Base-by-base conservation (phyloP, 345 rosid genomes). In the Erysimum cheiranthoides region DNA sequence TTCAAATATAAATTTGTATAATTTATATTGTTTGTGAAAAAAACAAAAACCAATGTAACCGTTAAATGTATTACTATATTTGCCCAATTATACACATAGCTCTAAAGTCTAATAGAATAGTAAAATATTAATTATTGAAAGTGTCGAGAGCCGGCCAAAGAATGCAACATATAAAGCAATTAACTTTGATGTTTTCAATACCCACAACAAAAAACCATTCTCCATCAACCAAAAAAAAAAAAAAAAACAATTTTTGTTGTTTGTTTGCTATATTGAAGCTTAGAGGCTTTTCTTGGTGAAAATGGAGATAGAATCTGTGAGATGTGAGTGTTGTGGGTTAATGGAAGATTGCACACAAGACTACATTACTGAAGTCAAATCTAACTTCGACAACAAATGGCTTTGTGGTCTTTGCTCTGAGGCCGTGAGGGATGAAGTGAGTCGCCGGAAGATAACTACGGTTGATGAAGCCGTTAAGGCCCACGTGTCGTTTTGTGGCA, bases 401-500 rank as follows among this genome's bases (percentile, higher is more conserved):
- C 83, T 95, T 0, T 95, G 99, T 76, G 99, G 99, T 69, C 81
- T 95, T 65, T 95, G 99, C 81, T 90, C 97, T 3, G 99, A 89
- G 76, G 97, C 99, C 28, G 99, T 92, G 11, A 80, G 87, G 51
- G 97, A 95, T 30, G 99, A 95, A 80, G 87, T 79, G 5, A 78
- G 66, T 59, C 82, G 93, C 45, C 84, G 81, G 71, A 87, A 78
- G 71, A 65, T 72, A 40, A 65, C 62, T 38, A 64, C 80, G 6
- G 72, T 92, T 70, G 98, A 89, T 32, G 99, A 95, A 69, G 99
- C 99, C 8, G 87, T 95, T 58, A 84, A 81, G 58, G 98, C 97
- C n/a, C 97, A 92, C 89, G 81, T 95, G 94, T 89, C 96, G 10
- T 92, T 95, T 79, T 92, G 99, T 73, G 92, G n/a, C 8, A 95